Evolutionary conservation across 2,329 filamentous ascomycete species (phyloP).

Genomic region (Hypoxylon sp.): DNA sequence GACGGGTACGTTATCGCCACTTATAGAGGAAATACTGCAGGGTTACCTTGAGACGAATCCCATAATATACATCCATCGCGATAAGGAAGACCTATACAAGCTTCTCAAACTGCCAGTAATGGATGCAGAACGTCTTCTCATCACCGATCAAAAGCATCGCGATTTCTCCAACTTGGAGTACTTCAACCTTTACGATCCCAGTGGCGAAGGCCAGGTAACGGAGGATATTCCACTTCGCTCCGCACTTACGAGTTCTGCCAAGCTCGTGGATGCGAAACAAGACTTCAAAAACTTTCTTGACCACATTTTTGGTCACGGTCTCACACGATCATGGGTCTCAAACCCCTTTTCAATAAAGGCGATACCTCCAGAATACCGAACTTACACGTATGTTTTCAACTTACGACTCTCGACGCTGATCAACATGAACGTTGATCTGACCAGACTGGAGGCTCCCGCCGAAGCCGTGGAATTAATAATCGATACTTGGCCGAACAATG

Average conservation of each 20-base stretch:
- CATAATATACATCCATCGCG: slow-evolving; percentile 78
- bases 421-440: slow-evolving; percentile 64
- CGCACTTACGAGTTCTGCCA: slow-evolving; percentile 68
- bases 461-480: slow-evolving; percentile 74
- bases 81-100: slow-evolving; percentile 72
- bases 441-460: slow-evolving; percentile 69
- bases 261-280: slow-evolving; percentile 71
- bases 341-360: slow-evolving; percentile 73
- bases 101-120: slow-evolving; percentile 65
- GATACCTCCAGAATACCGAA: slow-evolving; percentile 70
- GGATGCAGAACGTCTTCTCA: slow-evolving; percentile 70
- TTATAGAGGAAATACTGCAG: slow-evolving; percentile 69
- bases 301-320: slow-evolving; percentile 67
- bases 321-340: slow-evolving; percentile 67
- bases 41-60: slow-evolving; percentile 75
- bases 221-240: slow-evolving; percentile 56
- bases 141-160: slow-evolving; percentile 69
- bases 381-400: slow-evolving; percentile 73
- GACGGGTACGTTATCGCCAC: slow-evolving; percentile 73
- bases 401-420: slow-evolving; percentile 73
- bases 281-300: slow-evolving; percentile 73
- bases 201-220: slow-evolving; percentile 52
- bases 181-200: slow-evolving; percentile 73
- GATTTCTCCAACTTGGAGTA: slow-evolving; percentile 79
- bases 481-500: slow-evolving; percentile 68